A percentile compares a stretch with the other conserved stretches of the same genome.
These are phyloP conservation scores for Thielaviopsis cerberus DNA, from an alignment of 2,329 filamentous ascomycete genomes.

Conservation along the genomic window DNA sequence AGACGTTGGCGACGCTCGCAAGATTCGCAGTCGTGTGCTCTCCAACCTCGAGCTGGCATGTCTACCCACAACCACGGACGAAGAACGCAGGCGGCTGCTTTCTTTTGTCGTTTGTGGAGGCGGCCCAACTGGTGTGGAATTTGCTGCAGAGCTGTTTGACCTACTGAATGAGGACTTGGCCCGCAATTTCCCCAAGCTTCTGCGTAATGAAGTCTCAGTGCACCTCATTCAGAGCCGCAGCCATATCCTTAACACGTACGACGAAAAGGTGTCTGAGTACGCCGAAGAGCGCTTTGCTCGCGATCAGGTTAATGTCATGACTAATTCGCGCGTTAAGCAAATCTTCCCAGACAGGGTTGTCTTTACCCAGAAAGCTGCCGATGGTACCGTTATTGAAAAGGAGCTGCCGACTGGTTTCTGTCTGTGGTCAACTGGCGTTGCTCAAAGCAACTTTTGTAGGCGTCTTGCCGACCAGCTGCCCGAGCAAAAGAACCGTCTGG, in stretches of 20 bases:
- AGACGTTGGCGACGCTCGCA: conserved; percentile 77
- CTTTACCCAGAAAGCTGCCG: conserved; percentile 63
- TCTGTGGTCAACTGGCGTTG: conserved; percentile 89
- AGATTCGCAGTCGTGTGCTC: conserved; percentile 75
- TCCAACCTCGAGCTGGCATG: conserved; percentile 80
- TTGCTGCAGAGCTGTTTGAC: conserved; percentile 89
- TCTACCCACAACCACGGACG: conserved; percentile 77
- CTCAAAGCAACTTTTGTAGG: conserved; percentile 66
- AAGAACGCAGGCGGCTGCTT: conserved; percentile 68
- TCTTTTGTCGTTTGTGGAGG: conserved; percentile 95
- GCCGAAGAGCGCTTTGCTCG: conserved; percentile 81
- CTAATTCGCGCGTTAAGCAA: conserved; percentile 83
- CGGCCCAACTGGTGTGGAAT: conserved; percentile 91
- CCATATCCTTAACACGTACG: conserved; percentile 95
- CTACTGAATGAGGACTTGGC: conserved; percentile 88
- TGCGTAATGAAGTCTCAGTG: conserved; percentile 95
- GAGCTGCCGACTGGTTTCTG: conserved; percentile 93
- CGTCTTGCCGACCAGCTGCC: conserved; percentile 59
- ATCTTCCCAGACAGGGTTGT: conserved; percentile 68
- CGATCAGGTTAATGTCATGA: conserved; percentile 79
- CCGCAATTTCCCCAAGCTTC: conserved; percentile 62
- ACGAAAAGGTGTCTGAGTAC: conserved; percentile 81
- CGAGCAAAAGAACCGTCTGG: conserved; percentile 69
- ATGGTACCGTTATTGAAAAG: conserved; percentile 63
- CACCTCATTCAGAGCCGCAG: conserved; percentile 88